These are phyloP conservation scores for Coemansia sp. DNA, from an alignment of 192 early-diverging fungal genomes.

Conservation along the genomic window DNA sequence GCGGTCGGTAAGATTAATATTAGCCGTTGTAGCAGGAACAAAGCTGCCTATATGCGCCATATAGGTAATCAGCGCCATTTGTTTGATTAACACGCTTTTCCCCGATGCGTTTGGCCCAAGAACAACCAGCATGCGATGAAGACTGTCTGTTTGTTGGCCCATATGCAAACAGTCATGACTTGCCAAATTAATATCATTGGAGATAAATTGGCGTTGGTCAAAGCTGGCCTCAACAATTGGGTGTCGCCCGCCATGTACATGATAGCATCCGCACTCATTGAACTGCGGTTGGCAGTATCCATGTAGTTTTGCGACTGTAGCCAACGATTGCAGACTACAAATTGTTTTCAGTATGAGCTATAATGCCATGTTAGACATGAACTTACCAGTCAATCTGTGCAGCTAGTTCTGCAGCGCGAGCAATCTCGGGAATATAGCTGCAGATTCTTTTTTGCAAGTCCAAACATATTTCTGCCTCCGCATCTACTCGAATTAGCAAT, in stretches of 20 bases:
- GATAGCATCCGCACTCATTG: slow-evolving; percentile 13
- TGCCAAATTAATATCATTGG: slow-evolving; percentile 65
- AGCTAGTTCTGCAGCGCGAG: slow-evolving; percentile 53
- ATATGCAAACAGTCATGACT: slow-evolving; percentile 21
- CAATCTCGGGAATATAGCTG: slow-evolving; percentile 58
- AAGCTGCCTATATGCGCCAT: slow-evolving; percentile 92
- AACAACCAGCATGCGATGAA: slow-evolving; percentile 60
- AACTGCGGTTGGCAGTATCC: slow-evolving; percentile 30
- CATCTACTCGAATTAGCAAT: slow-evolving; percentile 50
- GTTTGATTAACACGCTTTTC: slow-evolving; percentile 72
- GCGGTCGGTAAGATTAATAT: slow-evolving; percentile 73
- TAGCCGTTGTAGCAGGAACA: slow-evolving; percentile 72
- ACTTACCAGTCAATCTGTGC: slow-evolving; percentile 58
- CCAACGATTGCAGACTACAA: slow-evolving; percentile 34
- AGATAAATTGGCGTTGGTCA: slow-evolving; percentile 65
- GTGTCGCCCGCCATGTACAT: slow-evolving; percentile 30
- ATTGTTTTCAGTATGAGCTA: not conserved
- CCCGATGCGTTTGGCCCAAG: slow-evolving; percentile 86
- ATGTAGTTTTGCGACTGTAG: slow-evolving; percentile 11
- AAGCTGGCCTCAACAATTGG: slow-evolving; percentile 57
- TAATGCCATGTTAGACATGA: not conserved
- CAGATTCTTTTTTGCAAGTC: slow-evolving; percentile 64
- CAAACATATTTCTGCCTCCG: slow-evolving; percentile 81
- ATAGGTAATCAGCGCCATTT: slow-evolving; percentile 74
- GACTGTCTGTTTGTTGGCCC: not conserved